Evolutionary conservation across 176 grass and related monocot genomes (phyloP).

Genomic region (Aegilops longissima): DNA sequence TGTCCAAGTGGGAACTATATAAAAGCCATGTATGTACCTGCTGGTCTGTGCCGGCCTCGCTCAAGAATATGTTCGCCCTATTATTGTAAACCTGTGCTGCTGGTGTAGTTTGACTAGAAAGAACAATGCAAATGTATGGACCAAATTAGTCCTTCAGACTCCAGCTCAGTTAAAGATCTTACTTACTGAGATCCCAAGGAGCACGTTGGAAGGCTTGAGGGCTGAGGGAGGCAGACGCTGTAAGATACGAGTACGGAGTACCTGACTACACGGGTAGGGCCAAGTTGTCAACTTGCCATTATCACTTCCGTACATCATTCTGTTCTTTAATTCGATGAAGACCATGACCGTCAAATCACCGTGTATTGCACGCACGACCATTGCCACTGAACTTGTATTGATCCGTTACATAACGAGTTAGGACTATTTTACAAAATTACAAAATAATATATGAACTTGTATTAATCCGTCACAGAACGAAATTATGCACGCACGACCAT

Average conservation of each 20-base stretch:
- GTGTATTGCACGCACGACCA: background rate
- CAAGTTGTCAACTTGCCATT: background rate
- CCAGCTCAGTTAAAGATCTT: slow-evolving; percentile 1
- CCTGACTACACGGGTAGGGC: background rate
- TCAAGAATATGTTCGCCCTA: background rate
- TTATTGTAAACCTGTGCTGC: background rate
- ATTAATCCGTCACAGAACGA: too few species aligned
- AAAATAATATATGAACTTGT: too few species aligned
- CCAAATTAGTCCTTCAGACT: background rate
- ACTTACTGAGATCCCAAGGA: slow-evolving; percentile 2
- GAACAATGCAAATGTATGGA: background rate
- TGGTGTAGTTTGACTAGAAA: slow-evolving; percentile 11
- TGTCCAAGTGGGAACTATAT: background rate
- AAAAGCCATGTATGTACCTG: background rate
- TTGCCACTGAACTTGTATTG: background rate
- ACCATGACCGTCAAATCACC: background rate
- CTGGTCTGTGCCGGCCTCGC: background rate
- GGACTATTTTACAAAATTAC: too few species aligned
- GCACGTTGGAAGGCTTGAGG: background rate
- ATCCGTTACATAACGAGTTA: too few species aligned
- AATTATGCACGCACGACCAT: too few species aligned
- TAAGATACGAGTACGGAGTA: background rate
- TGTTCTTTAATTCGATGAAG: background rate
- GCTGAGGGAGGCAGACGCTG: background rate
- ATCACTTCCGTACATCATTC: too few species aligned